Conservation (phyloP, 2,329 filamentous ascomycete species). For the Calcarisporium arbuscula region DNA sequence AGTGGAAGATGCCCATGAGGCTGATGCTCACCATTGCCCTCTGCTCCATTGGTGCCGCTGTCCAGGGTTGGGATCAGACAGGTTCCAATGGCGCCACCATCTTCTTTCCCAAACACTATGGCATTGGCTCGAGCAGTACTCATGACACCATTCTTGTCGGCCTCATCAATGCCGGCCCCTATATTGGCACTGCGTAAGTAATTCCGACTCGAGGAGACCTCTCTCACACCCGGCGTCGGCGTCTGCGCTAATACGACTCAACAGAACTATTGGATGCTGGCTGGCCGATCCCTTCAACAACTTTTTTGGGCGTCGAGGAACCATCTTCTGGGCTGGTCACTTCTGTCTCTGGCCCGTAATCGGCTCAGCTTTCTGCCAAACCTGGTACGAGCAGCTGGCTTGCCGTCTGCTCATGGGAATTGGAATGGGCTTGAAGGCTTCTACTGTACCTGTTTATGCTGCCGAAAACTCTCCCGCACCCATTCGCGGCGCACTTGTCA, state of each 20-base stretch:
- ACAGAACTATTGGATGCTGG: conserved; percentile 21
- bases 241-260: conserved; percentile 1
- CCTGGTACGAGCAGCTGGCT: conserved; percentile 60
- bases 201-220: too few relatives aligned
- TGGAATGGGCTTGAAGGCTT: conserved; percentile 59
- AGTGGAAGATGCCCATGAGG: conserved; percentile 42
- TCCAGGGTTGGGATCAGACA: conserved; percentile 58
- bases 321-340: conserved; percentile 55
- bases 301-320: conserved; percentile 57
- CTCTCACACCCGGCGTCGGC: conserved; percentile 51
- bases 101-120: conserved; percentile 43
- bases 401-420: conserved; percentile 63
- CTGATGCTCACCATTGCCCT: conserved; percentile 37
- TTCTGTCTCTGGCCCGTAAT: conserved; percentile 43
- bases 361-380: conserved; percentile 53
- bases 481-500: conserved; percentile 67
- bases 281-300: conserved; percentile 47
- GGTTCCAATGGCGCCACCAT: conserved; percentile 54
- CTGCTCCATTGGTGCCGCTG: conserved; percentile 50
- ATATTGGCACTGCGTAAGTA: too few relatives aligned
- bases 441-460: conserved; percentile 63
- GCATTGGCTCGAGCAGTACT: conserved; percentile 27
- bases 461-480: conserved; percentile 63
- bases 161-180: conserved; percentile 21
- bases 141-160: conserved; percentile 35